Base-by-base conservation (phyloP, 1,139 yeast species). In the Pichia sp. region DNA sequence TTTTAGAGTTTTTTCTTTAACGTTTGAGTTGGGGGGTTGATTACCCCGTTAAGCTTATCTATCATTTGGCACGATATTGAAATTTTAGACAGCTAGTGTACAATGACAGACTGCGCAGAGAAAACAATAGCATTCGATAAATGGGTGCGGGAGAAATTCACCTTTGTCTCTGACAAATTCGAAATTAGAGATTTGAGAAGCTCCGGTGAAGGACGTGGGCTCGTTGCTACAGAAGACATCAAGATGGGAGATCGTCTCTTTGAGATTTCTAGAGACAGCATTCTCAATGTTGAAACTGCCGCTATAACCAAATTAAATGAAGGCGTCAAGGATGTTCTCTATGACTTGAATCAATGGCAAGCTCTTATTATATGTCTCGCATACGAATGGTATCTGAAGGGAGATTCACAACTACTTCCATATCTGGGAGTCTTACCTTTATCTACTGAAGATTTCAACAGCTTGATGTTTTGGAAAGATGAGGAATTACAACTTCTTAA, bases 401-500 rank as follows among this genome's bases (percentile, higher is more conserved):
- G 59, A 1, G 45, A 59, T 10, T 74, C 84, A 33, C 63, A 59
- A 25, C 88, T 96, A 94, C 55, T 53, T 38, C 69, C 76, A 1
- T 91, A 91, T 57, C 74, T 86, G 42, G 63, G 70, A 24, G 73
- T 87, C 0, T 63, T 91, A 34, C 97, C 97, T 0, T 27, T 35
- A 8, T n/a, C 22, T 11, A 9, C 28, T 8, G 48, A 51, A 2
- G 49, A 58, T 13, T 77, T 83, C 54, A 69, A 78, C 50, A 83
- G 81, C 32, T 70, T 88, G 40, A 82, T 87, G 75, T 86, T 77
- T 51, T 91, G 97, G 97, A 47, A 49, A 3, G 72, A 69, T 1
- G 60, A 59, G 2, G 78, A 78, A 40, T 55, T 83, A 33, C 48
- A 63, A 3, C 34, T 45, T 2, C 66, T 91, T 42, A 49, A 64